phyloP scores from a whole-genome alignment of 192 early-diverging fungal genomes.

The Lobosporangium transversale region DNA sequence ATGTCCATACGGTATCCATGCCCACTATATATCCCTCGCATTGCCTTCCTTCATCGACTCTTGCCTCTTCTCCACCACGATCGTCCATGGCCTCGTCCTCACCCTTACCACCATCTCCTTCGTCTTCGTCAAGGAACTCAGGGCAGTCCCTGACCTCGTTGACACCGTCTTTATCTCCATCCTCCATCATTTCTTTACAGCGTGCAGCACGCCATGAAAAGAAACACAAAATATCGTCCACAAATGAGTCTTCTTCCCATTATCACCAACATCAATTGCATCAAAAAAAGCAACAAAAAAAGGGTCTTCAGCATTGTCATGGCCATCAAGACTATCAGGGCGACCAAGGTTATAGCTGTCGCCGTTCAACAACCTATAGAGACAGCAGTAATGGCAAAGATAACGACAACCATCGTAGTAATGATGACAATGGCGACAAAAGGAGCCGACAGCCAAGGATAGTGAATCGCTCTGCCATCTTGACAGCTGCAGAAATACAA shows the following conservation, averaged over 20 bases:
- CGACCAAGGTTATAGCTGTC: too few relatives aligned
- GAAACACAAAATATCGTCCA: slow-evolving; percentile 1
- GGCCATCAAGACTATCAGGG: too few relatives aligned
- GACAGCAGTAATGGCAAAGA: too few relatives aligned
- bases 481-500: too few relatives aligned
- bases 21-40: too few relatives aligned
- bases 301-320: too few relatives aligned
- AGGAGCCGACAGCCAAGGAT: too few relatives aligned
- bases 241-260: neutral
- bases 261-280: neutral
- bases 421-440: too few relatives aligned
- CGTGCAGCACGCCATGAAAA: slow-evolving; percentile 36
- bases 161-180: slow-evolving; percentile 36
- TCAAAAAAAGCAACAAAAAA: slow-evolving; percentile 2
- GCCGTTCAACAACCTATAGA: too few relatives aligned
- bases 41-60: neutral
- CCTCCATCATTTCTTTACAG: slow-evolving; percentile 33
- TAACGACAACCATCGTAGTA: too few relatives aligned
- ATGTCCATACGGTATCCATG: too few relatives aligned
- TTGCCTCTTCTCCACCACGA: slow-evolving; percentile 1
- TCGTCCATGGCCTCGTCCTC: neutral
- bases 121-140: neutral
- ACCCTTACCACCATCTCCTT: neutral
- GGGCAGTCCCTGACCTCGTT: slow-evolving; percentile 18
- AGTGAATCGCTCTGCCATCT: too few relatives aligned